phyloP scores from a whole-genome alignment of 306 rosid genomes.

The Styphnolobium japonicum region DNA sequence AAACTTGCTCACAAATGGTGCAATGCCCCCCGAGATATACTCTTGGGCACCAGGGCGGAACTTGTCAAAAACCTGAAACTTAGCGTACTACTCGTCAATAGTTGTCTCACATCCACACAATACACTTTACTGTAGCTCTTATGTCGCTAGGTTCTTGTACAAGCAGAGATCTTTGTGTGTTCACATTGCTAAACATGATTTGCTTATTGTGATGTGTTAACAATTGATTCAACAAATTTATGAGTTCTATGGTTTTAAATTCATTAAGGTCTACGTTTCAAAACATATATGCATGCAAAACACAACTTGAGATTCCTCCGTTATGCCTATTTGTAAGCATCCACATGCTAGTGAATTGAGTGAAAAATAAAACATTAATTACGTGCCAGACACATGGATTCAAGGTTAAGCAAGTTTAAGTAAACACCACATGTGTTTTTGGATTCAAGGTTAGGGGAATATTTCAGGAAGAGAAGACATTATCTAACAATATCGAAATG shows the following conservation, averaged over 20 bases:
- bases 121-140: conserved; percentile 22
- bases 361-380: too few species aligned
- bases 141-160: conserved; percentile 10
- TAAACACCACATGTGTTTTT: background rate
- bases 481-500: background rate
- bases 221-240: conserved; percentile 20
- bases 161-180: conserved; percentile 3
- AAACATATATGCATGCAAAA: conserved; percentile 21
- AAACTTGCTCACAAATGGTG: conserved; percentile 62
- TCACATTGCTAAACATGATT: conserved; percentile 14
- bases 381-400: too few species aligned
- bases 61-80: conserved; percentile 61
- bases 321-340: background rate
- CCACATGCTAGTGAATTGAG: too few species aligned
- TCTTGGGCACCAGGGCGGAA: conserved; percentile 62
- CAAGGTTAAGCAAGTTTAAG: too few species aligned
- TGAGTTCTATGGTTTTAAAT: conserved; percentile 17
- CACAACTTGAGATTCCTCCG: background rate
- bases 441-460: background rate
- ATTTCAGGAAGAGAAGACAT: too few species aligned
- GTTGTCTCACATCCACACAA: conserved; percentile 7
- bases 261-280: background rate
- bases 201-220: conserved; percentile 26
- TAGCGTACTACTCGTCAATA: background rate
- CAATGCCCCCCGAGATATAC: conserved; percentile 64